Base-by-base conservation (phyloP, 1,139 yeast genomes). In the Suhomyces atakaporum region DNA sequence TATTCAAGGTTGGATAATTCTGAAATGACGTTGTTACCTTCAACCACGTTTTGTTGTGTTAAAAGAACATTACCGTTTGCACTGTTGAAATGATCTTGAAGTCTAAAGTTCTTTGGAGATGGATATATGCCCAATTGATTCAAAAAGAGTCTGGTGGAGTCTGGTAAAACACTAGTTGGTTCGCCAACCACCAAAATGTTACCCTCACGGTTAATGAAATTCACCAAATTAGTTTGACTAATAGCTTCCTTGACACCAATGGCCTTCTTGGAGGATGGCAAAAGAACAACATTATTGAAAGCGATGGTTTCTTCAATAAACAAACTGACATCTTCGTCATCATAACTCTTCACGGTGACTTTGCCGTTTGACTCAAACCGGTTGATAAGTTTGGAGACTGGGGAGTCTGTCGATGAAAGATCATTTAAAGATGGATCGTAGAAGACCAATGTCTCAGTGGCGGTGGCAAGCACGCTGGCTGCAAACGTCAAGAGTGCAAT, bases 71-170 rank as follows among this genome's bases (percentile, higher is more conserved):
- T 45, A 21, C 54, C 60, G n/a, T 54, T 50, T n/a, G 31, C 31
- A 14, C 53, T 42, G 40, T 61, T 56, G 62, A 87, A 88, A 58
- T 85, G 84, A 60, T 89, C 96, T 9, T 73, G 62, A 38, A 84
- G 66, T 42, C 69, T 62, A 58, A 78, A 82, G 35, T 80, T 83
- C 55, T 80, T 84, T 40, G 96, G 95, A 27, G 95, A 75, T 42
- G 96, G 87, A 52, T 73, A 78, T 36, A 94, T 81, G 19, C 96
- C 98, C 48, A 89, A 63, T 58, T 90, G 90, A 50, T 81, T 79
- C 51, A 87, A 73, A 51, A 84, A 83, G 5, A 74, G 65, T 43
- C 89, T 76, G 21, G 84, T 62, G 15, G 83, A 77, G 31, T 84
- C 89, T 19, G 94, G 86, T 18, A 80, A 66, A n/a, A 60, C 56